Conservation (phyloP, 139 green algal species). For the Coelastrella sp. region DNA sequence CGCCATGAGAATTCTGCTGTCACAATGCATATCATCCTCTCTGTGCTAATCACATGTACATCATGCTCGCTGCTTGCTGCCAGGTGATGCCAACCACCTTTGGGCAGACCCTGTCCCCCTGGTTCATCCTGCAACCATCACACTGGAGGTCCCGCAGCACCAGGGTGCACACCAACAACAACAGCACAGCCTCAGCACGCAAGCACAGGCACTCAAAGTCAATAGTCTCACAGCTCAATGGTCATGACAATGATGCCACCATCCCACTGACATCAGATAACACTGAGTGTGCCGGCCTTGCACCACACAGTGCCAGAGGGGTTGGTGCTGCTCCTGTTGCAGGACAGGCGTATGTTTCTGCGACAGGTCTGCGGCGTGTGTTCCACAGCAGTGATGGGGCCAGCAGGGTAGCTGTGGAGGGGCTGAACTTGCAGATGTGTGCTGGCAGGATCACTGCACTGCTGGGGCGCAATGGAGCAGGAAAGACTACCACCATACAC, state of each 20-base stretch:
- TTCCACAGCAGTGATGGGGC: not conserved
- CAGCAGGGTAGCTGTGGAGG: slow-evolving; percentile 72
- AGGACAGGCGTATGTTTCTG: not conserved
- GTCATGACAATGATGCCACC: not conserved
- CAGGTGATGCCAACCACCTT: slow-evolving; percentile 53
- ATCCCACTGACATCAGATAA: no score
- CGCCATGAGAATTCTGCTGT: no score
- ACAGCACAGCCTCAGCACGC: not conserved
- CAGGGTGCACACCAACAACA: not conserved
- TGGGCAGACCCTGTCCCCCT: slow-evolving; percentile 51
- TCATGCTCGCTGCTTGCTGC: not conserved
- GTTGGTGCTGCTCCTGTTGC: not conserved
- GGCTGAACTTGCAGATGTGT: slow-evolving; percentile 65
- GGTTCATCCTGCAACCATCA: slow-evolving; percentile 49
- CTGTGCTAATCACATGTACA: not conserved
- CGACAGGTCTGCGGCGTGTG: not conserved
- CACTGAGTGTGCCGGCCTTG: no score
- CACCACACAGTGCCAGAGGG: no score
- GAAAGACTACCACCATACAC: slow-evolving; percentile 84
- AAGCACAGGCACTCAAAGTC: not conserved
- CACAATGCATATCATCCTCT: no score
- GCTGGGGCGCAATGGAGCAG: slow-evolving; percentile 86
- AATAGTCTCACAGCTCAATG: not conserved
- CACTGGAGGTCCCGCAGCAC: slow-evolving; percentile 39
- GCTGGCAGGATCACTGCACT: slow-evolving; percentile 80